Percentiles rank a stretch among this genome's conserved stretches.
phyloP scores from a whole-genome alignment of 495 filamentous ascomycete species.

The Cladorrhinum samala region DNA sequence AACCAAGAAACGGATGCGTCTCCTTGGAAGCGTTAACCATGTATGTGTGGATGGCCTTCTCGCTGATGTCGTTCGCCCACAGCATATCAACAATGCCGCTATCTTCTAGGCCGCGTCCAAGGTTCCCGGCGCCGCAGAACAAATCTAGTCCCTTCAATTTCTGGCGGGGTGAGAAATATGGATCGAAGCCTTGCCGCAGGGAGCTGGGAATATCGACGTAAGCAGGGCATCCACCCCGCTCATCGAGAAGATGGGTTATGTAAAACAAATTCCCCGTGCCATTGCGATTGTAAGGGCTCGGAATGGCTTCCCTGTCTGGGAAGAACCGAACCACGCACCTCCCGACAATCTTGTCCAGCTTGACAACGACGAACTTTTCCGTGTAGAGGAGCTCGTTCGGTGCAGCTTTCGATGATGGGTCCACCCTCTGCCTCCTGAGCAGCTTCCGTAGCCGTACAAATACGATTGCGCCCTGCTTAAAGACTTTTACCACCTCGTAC shows the following conservation, averaged over 20 bases:
- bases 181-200: slow-evolving; percentile 54
- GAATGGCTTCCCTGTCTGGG: slow-evolving; percentile 35
- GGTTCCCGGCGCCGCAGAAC: slow-evolving; percentile 68
- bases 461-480: slow-evolving; percentile 23
- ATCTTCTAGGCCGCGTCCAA: slow-evolving; percentile 69
- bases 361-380: slow-evolving; percentile 35
- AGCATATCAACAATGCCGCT: slow-evolving; percentile 55
- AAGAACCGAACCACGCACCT: slow-evolving; percentile 57
- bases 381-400: slow-evolving; percentile 65
- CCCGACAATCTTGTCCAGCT: slow-evolving; percentile 37
- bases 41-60: slow-evolving; percentile 60
- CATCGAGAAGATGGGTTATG: slow-evolving; percentile 46
- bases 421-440: slow-evolving; percentile 36
- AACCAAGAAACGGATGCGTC: slow-evolving; percentile 62
- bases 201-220: slow-evolving; percentile 23
- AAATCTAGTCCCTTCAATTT: slow-evolving; percentile 56
- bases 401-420: slow-evolving; percentile 29
- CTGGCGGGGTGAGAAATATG: slow-evolving; percentile 4
- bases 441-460: slow-evolving; percentile 43
- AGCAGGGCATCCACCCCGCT: too few species aligned
- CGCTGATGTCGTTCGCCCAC: slow-evolving; percentile 59
- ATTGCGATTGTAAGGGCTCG: slow-evolving; percentile 55
- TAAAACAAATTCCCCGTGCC: slow-evolving; percentile 61
- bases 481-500: slow-evolving; percentile 45
- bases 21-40: slow-evolving; percentile 53